Base-by-base conservation (phyloP, 495 filamentous ascomycete genomes). In the Aspergillus bertholletiae region DNA sequence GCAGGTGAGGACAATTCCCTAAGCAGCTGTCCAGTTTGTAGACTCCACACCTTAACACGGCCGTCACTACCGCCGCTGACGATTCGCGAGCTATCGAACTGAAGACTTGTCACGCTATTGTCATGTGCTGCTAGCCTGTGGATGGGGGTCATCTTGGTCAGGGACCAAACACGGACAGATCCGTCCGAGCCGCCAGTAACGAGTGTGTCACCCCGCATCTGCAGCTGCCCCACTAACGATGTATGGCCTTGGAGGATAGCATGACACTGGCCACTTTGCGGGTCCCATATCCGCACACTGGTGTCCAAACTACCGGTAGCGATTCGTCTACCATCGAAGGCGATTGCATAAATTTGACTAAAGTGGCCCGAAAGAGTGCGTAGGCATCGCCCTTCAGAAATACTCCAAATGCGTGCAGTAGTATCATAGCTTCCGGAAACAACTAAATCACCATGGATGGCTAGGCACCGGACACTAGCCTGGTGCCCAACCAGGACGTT, bases 361-460 rank as follows among this genome's bases (percentile, higher is more conserved):
- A 96, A 97, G 73, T 98, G 94, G 0, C 94, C 94, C n/a, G 82
- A 84, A 22, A 98, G 76, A 5, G 90, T 96, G 30, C 92, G 82
- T 27, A 97, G 73, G 66, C 93, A 97, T 57, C 89, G 83, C 9
- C 94, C 95, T 68, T 96, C 88, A 2, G 88, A 90, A 23, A 98
- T 97, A 63, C 89, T 96, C 94, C 94, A 98, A 44, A 98, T 92
- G 57, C 90, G 89, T 12, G 94, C 94, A 2, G 90, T 96, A 2
- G 94, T 96, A 62, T 98, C 94, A 66, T 98, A 98, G 68, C 91
- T 96, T 24, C 94, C 94, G 23, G 92, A 96, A 15, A 97, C 95
- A 43, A 97, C 88, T 27, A 95, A 80, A 70, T 97, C 94, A 20
- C 92, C 95, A 62, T 96, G 90, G 48, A 97, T 95, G 56, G 96